Evolutionary conservation across 306 rosid species (phyloP), one percentile per base, ranked within the genome.

Genomic region (Benincasa hispida): DNA sequence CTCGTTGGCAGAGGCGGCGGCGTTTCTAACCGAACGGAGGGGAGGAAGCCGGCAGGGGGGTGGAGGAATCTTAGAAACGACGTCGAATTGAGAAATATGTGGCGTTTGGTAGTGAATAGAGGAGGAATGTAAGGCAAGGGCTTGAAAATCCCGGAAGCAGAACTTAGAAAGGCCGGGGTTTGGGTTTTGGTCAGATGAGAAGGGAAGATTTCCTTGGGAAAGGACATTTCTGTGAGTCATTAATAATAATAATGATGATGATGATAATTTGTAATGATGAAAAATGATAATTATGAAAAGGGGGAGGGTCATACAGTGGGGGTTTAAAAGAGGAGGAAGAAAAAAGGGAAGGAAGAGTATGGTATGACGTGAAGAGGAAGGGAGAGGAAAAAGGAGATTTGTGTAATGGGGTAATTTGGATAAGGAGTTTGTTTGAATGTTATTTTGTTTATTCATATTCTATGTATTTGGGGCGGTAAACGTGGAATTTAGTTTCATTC

Each of bases 1-100:
- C 82, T 14, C 89, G 82, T 91, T 93, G 48, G 78, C 81, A 0
- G 93, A 93, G 72, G 53, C 34, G 5, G 51, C 17, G 4, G 14
- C 5, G 83, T 91, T 88, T 84, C 91, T 87, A 2, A 65, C 61
- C 5, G 83, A 11, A 10, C 19, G 19, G 2, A 53, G 73, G 2
- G 73, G 73, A 42, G 51, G 86, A 51, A 79, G 32, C 0, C 63
- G 67, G 37, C 50, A 76, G 5, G 86, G 83, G 9, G 76, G 84
- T 68, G 69, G 78, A 3, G 56, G 59, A 19, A 60, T 37, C 24
- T 88, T 89, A 5, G 63, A 32, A 14, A 1, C 28, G 2, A 9
- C 19, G 28, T 32, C 41, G 42, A 42, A 24, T 9, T 69, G 18
- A 42, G 75, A 69, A 22, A 2, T 10, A 6, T 19, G 10, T 18